phyloP scores from a whole-genome alignment of 371 early-diverging fungal species.

The Lichtheimia ornata region DNA sequence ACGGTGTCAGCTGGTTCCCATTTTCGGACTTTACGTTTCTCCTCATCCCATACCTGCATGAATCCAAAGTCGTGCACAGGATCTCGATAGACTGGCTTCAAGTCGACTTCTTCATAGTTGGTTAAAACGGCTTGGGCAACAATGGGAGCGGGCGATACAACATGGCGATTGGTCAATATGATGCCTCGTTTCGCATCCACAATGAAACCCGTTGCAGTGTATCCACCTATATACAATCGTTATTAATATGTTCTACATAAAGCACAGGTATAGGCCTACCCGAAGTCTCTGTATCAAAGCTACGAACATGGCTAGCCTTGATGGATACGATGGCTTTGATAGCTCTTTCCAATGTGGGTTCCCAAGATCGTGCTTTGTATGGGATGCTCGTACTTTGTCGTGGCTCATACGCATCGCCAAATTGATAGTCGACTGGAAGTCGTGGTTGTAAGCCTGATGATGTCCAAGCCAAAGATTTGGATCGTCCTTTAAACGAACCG shows the following conservation, averaged over 20 bases:
- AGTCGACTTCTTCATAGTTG: constrained; percentile 88
- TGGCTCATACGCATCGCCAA: background rate
- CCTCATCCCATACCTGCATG: constrained; percentile 46
- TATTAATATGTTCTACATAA: constrained; percentile 24
- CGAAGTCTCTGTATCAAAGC: constrained; percentile 89
- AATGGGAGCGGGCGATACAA: constrained; percentile 85
- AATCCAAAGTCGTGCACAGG: constrained; percentile 93
- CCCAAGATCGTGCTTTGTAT: constrained; percentile 62
- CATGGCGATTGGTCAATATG: constrained; percentile 88
- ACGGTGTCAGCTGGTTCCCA: too few species aligned
- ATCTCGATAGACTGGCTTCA: constrained; percentile 76
- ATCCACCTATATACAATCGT: constrained; percentile 36
- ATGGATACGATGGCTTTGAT: constrained; percentile 84
- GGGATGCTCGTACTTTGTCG: constrained; percentile 27
- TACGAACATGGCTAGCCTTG: constrained; percentile 78
- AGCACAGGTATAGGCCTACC: constrained; percentile 26
- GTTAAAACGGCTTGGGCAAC: constrained; percentile 80
- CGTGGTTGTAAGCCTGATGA: constrained; percentile 28
- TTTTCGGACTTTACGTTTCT: background rate
- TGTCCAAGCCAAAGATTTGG: constrained; percentile 43
- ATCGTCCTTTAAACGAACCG: constrained; percentile 35
- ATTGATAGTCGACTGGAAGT: constrained; percentile 30
- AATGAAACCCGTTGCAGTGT: constrained; percentile 88
- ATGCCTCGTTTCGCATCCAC: constrained; percentile 84
- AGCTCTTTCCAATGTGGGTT: constrained; percentile 73